These are phyloP conservation scores for Brassica cretica DNA, from an alignment of 345 rosid species.

Conservation along the genomic window DNA sequence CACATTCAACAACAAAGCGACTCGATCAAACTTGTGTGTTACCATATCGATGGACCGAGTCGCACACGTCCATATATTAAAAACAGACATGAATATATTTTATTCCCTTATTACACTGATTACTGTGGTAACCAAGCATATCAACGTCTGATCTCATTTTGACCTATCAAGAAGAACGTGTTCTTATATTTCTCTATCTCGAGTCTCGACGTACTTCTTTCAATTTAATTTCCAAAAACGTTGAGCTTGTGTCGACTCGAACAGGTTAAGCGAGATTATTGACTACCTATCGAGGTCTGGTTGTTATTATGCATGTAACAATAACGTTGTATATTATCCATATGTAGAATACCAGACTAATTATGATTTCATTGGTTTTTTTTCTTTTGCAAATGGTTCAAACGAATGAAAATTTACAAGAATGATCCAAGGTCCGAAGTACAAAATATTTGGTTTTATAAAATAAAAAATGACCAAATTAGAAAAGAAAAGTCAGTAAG, in stretches of 20 bases:
- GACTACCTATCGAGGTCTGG: not conserved
- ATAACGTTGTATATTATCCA: not conserved
- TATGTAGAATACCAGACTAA: not conserved
- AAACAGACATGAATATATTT: not conserved
- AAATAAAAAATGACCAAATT: not conserved
- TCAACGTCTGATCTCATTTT: not conserved
- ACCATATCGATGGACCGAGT: constrained; percentile 3
- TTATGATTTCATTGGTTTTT: not conserved
- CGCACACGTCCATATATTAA: constrained; percentile 3
- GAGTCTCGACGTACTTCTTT: not conserved
- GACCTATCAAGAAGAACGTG: not conserved
- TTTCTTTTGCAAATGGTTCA: not conserved
- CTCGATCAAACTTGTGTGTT: constrained; percentile 15
- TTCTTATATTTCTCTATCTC: not conserved
- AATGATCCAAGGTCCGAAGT: not conserved
- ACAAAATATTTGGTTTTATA: no score
- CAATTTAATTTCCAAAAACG: not conserved
- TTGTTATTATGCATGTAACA: not conserved
- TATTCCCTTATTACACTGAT: not conserved
- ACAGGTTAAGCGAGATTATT: not conserved
- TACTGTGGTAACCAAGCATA: not conserved
- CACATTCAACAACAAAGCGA: constrained; percentile 7
- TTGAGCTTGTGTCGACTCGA: not conserved
- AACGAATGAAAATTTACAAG: not conserved
- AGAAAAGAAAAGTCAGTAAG: not conserved